A percentile compares a stretch with the other conserved stretches of the same genome.
Evolutionary conservation across 2,329 filamentous ascomycete species (phyloP).

Genomic region (Blastomyces silverae): DNA sequence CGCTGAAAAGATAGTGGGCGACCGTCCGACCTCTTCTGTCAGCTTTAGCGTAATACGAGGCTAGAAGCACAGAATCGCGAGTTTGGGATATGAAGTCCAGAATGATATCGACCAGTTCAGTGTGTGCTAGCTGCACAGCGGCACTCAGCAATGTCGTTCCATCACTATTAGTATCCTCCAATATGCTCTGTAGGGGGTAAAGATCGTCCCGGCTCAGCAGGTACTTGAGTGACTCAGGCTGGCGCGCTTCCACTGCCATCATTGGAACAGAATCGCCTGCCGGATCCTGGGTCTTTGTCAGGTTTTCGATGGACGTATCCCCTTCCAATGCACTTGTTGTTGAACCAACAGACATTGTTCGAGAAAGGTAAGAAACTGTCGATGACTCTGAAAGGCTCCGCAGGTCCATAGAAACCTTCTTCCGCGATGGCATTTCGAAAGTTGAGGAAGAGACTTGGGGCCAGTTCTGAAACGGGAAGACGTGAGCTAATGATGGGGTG

Average conservation of each 20-base stretch:
- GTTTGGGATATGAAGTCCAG: conserved; percentile 61
- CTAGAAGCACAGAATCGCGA: conserved; percentile 51
- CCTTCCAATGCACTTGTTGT: conserved; percentile 69
- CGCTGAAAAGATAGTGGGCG: conserved; percentile 94
- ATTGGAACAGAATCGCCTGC: conserved; percentile 78
- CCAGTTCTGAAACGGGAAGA: conserved; percentile 80
- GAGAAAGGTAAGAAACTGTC: conserved; percentile 72
- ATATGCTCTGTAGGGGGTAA: conserved; percentile 62
- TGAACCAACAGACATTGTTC: conserved; percentile 70
- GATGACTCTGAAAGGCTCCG: conserved; percentile 83
- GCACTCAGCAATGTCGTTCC: conserved; percentile 84
- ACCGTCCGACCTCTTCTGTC: conserved; percentile 82
- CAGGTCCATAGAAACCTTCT: conserved; percentile 83
- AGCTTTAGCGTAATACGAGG: conserved; percentile 64
- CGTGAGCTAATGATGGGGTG: conserved; percentile 58
- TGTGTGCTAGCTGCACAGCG: conserved; percentile 76
- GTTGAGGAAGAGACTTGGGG: conserved; percentile 30
- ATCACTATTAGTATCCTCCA: conserved; percentile 82
- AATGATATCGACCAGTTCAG: conserved; percentile 66
- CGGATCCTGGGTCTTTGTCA: conserved; percentile 51
- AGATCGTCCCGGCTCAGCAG: conserved; percentile 69
- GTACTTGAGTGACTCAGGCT: conserved; percentile 67
- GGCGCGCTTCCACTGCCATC: conserved; percentile 73
- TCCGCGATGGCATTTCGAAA: conserved; percentile 35
- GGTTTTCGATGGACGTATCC: conserved; percentile 70